phyloP scores from a whole-genome alignment of 139 green algal genomes.

The Chlamydomonas eustigma region DNA sequence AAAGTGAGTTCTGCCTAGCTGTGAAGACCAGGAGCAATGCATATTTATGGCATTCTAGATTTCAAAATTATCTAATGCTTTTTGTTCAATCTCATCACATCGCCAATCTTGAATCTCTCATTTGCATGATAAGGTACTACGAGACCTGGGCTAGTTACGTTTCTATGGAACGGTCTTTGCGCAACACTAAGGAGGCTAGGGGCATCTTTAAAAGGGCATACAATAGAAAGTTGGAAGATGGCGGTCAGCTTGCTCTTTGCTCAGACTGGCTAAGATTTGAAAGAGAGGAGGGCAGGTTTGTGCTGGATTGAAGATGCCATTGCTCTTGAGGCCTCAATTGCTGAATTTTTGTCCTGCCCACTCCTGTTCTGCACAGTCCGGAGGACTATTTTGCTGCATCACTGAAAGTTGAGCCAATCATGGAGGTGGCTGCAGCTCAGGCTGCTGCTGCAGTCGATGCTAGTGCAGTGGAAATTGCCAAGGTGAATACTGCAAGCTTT shows the following conservation, averaged over 20 bases:
- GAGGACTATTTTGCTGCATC: constrained; percentile 43
- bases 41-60: too few species aligned
- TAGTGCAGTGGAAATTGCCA: constrained; percentile 34
- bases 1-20: too few species aligned
- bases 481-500: too few species aligned
- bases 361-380: constrained; percentile 28
- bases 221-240: constrained; percentile 44
- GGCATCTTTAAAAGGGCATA: constrained; percentile 59
- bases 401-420: constrained; percentile 58
- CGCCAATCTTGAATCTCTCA: not conserved
- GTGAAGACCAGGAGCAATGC: not conserved
- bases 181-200: constrained; percentile 37
- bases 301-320: not conserved
- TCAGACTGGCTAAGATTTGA: constrained; percentile 81
- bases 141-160: constrained; percentile 62
- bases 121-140: constrained; percentile 25
- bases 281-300: constrained; percentile 61
- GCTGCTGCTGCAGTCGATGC: constrained; percentile 29
- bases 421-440: constrained; percentile 51
- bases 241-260: constrained; percentile 52
- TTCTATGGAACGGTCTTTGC: constrained; percentile 45
- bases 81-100: not conserved
- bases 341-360: not conserved
- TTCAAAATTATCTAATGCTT: not conserved
- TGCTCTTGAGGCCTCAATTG: not conserved